Base-by-base conservation (phyloP, 73 alveolate species). In the Uronychia setigera region DNA sequence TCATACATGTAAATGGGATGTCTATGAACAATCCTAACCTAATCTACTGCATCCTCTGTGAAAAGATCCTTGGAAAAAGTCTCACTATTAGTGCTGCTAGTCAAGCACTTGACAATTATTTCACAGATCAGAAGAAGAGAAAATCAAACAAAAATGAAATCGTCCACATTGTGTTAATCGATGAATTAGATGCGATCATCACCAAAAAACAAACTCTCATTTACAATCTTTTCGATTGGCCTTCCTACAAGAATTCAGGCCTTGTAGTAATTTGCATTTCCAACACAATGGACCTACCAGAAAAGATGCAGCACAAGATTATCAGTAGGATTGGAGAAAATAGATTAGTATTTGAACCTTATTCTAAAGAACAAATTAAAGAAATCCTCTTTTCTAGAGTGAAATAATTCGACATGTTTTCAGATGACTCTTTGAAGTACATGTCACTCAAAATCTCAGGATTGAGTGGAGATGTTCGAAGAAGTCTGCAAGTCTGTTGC, bases 211-310 rank as follows among this genome's bases (percentile, higher is more conserved):
- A 94, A 79, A 82, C 88, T 13, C 87, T 89, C 58, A 86, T 94
- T 78, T 94, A 94, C 76, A 92, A 90, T 35, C 74, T 94, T 29
- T 94, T 94, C 67, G 93, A 94, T 82, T 93, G 96, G 95, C 89
- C 96, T 0, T 80, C 96, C 5, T 91, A 90, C 59, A 91, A 88
- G 13, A 60, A 84, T n/a, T 85, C 98, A 0, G 88, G 88, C 60
- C 80, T 95, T 58, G 92, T 93, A n/a, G 94, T 95, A 46, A 91
- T 95, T 34, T 88, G 97, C 25, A 95, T 95, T 59, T 92, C 98
- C 25, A 95, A 95, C 84, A 93, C 97, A 33, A 93, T 95, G 91
- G 97, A 95, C 87, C 89, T 95, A 79, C 98, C 98, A 0, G 94
- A 95, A 80, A 88, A 90, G 27, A 77, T 95, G 84, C 75, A 82